Evolutionary conservation across 441 rosid species (phyloP).

Genomic region (Gossypium aridum): DNA sequence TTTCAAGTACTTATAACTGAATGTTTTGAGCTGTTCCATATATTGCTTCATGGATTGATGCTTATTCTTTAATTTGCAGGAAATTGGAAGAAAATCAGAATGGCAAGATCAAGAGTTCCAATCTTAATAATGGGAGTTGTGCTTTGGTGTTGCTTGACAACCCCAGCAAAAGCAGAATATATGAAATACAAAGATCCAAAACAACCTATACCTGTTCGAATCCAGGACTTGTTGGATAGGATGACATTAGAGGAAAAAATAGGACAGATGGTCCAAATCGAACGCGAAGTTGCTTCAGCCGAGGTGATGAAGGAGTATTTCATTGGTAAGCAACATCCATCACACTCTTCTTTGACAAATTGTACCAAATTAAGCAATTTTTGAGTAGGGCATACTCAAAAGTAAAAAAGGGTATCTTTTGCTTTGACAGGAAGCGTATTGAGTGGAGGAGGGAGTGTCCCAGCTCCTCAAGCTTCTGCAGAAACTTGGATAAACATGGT

Average conservation of each 20-base stretch:
- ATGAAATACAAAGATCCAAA: slow-evolving; percentile 57
- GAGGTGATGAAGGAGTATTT: slow-evolving; percentile 50
- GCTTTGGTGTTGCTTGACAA: slow-evolving; percentile 23
- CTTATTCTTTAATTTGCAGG: background rate
- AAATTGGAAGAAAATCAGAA: slow-evolving; percentile 7
- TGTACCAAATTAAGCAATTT: background rate
- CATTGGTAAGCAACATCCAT: slow-evolving; percentile 40
- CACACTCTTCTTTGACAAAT: background rate
- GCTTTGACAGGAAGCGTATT: slow-evolving; percentile 44
- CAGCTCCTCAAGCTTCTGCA: slow-evolving; percentile 42
- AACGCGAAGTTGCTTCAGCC: slow-evolving; percentile 42
- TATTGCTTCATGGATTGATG: too few species aligned
- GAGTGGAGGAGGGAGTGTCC: slow-evolving; percentile 75
- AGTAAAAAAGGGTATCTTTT: background rate
- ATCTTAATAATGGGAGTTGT: slow-evolving; percentile 29
- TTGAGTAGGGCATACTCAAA: background rate
- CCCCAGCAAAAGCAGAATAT: slow-evolving; percentile 29
- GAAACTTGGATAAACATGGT: slow-evolving; percentile 61
- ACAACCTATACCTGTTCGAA: slow-evolving; percentile 40
- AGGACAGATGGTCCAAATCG: slow-evolving; percentile 86
- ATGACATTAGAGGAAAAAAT: slow-evolving; percentile 82
- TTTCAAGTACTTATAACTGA: too few species aligned
- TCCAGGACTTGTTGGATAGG: slow-evolving; percentile 43
- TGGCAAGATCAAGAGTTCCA: slow-evolving; percentile 22
- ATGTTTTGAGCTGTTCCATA: too few species aligned